These are phyloP conservation scores for Daldinia bambusicola DNA, from an alignment of 495 filamentous ascomycete genomes.

Conservation along the genomic window DNA sequence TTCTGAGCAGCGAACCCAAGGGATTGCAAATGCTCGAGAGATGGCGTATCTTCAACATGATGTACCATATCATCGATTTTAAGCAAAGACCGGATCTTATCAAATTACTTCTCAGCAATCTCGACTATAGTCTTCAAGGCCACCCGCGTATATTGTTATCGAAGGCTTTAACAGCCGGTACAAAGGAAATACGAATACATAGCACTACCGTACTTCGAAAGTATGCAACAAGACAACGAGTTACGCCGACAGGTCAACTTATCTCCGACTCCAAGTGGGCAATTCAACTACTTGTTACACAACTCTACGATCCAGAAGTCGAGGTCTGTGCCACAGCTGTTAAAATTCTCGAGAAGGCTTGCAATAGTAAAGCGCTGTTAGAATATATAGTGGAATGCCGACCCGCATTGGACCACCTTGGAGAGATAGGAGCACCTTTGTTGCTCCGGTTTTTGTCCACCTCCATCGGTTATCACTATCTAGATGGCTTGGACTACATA, in stretches of 20 bases:
- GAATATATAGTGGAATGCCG: conserved; percentile 97
- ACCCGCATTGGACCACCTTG: conserved; percentile 94
- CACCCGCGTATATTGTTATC: conserved; percentile 92
- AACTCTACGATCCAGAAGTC: conserved; percentile 96
- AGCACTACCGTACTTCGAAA: conserved; percentile 85
- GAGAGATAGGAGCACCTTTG: conserved; percentile 94
- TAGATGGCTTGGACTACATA: conserved; percentile 97
- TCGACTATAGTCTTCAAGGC: conserved; percentile 86
- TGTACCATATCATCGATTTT: conserved; percentile 96
- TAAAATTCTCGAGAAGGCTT: conserved; percentile 96
- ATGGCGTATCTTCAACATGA: conserved; percentile 99
- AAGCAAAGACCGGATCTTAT: conserved; percentile 90
- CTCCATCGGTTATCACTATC: conserved; percentile 95
- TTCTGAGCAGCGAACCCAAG: conserved; percentile 79
- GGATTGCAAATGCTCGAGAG: conserved; percentile 91
- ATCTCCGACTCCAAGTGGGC: conserved; percentile 83
- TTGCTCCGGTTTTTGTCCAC: conserved; percentile 94
- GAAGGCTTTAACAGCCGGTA: conserved; percentile 89
- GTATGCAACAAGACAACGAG: conserved; percentile 70
- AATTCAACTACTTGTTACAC: conserved; percentile 93
- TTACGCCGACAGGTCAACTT: conserved; percentile 51
- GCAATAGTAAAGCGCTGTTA: conserved; percentile 86
- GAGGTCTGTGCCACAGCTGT: conserved; percentile 95
- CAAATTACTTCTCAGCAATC: conserved; percentile 83
- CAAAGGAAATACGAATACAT: conserved; percentile 89